These are phyloP conservation scores for Populus deltoides DNA, from an alignment of 345 rosid species.

Conservation along the genomic window DNA sequence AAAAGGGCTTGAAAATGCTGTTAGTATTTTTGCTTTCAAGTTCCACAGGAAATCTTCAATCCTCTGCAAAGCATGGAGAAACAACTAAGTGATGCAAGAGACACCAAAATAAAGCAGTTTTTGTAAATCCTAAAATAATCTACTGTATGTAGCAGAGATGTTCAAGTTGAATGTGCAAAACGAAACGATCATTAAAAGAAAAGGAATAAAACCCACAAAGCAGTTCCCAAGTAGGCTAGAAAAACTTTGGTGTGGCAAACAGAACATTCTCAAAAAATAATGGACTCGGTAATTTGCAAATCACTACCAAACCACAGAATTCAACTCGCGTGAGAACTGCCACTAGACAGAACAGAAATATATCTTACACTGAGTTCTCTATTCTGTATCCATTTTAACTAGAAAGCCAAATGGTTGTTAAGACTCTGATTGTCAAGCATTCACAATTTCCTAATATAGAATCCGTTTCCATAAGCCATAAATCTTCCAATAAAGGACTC, in stretches of 20 bases:
- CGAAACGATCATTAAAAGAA: not conserved
- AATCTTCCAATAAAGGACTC: not conserved
- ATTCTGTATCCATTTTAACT: not conserved
- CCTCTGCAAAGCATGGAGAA: slow-evolving; percentile 10
- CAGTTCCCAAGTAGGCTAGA: not conserved
- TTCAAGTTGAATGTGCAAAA: not conserved
- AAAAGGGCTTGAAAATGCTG: not conserved
- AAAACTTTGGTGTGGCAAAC: not conserved
- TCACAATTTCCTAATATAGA: not conserved
- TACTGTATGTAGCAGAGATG: not conserved
- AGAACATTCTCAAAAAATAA: not conserved
- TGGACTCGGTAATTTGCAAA: no score
- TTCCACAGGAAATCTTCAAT: slow-evolving; percentile 3
- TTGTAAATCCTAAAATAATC: not conserved
- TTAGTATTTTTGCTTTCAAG: not conserved
- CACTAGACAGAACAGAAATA: not conserved
- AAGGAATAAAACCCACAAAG: not conserved
- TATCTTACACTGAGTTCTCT: not conserved
- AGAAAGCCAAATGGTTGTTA: not conserved
- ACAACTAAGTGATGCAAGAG: not conserved
- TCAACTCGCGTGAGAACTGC: not conserved
- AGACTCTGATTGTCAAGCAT: no score
- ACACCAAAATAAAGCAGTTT: not conserved
- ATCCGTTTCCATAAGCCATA: not conserved
- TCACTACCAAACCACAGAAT: no score